These are phyloP conservation scores for Yamadazyma aaseri DNA, from an alignment of 1,139 yeast species.

Conservation along the genomic window DNA sequence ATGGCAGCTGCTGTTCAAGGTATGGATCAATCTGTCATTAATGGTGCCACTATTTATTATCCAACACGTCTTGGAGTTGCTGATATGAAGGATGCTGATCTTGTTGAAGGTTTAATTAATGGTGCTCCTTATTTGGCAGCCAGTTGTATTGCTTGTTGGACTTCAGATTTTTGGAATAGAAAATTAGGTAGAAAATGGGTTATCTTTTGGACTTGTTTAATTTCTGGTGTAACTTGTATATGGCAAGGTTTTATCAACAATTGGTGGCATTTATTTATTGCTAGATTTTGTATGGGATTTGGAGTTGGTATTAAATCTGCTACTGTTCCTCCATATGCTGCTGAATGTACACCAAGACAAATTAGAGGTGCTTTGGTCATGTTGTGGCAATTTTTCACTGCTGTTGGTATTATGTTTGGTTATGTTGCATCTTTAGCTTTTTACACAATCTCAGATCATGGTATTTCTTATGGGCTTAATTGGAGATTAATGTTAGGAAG, in stretches of 20 bases:
- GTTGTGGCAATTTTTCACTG: slow-evolving; percentile 91
- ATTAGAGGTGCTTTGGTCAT: slow-evolving; percentile 80
- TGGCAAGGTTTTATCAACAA: slow-evolving; percentile 74
- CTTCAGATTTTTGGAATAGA: slow-evolving; percentile 67
- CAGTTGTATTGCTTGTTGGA: slow-evolving; percentile 69
- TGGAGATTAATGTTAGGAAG: slow-evolving; percentile 86
- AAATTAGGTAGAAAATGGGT: slow-evolving; percentile 72
- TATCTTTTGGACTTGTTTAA: slow-evolving; percentile 63
- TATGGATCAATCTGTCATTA: slow-evolving; percentile 86
- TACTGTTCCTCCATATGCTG: slow-evolving; percentile 79
- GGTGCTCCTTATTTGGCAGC: slow-evolving; percentile 83
- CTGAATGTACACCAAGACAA: slow-evolving; percentile 76
- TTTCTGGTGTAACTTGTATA: slow-evolving; percentile 67
- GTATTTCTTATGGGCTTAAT: slow-evolving; percentile 50
- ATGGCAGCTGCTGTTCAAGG: slow-evolving; percentile 93
- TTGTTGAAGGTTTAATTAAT: slow-evolving; percentile 75
- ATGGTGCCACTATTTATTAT: slow-evolving; percentile 79
- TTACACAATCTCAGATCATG: slow-evolving; percentile 32
- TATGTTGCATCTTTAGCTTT: slow-evolving; percentile 69
- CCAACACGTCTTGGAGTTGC: slow-evolving; percentile 55
- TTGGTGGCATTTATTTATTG: slow-evolving; percentile 78
- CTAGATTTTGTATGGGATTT: slow-evolving; percentile 70
- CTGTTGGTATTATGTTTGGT: slow-evolving; percentile 83
- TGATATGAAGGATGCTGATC: slow-evolving; percentile 50
- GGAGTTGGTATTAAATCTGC: slow-evolving; percentile 84